phyloP scores from a whole-genome alignment of 495 filamentous ascomycete species.

The Aspergillus asperescens region DNA sequence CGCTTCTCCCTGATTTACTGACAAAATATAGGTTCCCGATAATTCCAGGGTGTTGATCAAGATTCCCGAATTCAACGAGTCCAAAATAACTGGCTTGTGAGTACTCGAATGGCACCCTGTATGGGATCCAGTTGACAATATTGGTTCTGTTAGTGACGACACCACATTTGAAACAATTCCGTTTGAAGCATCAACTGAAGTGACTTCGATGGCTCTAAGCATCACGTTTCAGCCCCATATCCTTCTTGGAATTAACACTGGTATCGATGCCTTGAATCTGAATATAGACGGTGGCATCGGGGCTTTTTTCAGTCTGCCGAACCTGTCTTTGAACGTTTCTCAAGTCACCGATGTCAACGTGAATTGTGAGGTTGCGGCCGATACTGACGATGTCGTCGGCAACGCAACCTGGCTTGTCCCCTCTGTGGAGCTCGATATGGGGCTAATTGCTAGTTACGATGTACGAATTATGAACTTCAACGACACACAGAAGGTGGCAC shows the following conservation, averaged over 20 bases:
- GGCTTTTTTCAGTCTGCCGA: conserved; percentile 22
- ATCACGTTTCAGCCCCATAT: conserved; percentile 22
- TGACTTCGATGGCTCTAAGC: conserved; percentile 17
- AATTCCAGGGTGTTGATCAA: conserved; percentile 24
- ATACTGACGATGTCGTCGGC: conserved; percentile 7
- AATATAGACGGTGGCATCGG: conserved; percentile 18
- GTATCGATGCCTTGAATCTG: not conserved
- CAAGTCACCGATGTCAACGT: conserved; percentile 13
- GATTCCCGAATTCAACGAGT: conserved; percentile 15
- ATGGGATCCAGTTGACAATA: not conserved
- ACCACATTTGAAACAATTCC: conserved; percentile 22
- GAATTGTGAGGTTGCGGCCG: conserved; percentile 16
- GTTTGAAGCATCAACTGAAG: conserved; percentile 18
- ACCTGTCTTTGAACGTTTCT: conserved; percentile 16
- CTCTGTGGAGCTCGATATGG: conserved; percentile 17
- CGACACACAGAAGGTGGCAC: not conserved
- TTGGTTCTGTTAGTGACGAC: conserved; percentile 12
- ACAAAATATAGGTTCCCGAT: conserved; percentile 18
- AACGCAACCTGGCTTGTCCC: conserved; percentile 18
- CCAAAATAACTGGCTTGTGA: conserved; percentile 26
- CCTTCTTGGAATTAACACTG: conserved; percentile 23
- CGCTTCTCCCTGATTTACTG: not conserved
- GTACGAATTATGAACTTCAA: not conserved
- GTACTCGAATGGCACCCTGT: not conserved
- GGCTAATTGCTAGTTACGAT: conserved; percentile 16